Conservation (phyloP, 2,329 filamentous ascomycete species). For the Metarhizium guizhouense region DNA sequence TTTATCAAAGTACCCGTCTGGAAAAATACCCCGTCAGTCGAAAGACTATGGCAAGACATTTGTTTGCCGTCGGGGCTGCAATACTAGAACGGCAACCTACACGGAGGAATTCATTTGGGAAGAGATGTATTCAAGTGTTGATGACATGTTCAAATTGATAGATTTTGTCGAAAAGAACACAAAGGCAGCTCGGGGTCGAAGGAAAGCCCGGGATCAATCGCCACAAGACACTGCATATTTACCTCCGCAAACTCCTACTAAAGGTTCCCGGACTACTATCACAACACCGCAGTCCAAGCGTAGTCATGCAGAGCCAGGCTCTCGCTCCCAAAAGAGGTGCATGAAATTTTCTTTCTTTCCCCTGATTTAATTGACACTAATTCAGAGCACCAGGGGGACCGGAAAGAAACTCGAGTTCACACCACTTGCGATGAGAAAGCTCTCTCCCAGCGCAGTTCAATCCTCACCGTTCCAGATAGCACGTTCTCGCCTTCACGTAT, state of each 20-base stretch:
- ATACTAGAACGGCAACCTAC: conserved; percentile 80
- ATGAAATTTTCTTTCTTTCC: not conserved
- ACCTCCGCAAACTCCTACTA: conserved; percentile 29
- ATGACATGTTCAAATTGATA: conserved; percentile 55
- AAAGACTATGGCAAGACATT: conserved; percentile 79
- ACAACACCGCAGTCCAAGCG: conserved; percentile 22
- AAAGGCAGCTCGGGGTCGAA: conserved; percentile 46
- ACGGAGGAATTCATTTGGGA: conserved; percentile 92
- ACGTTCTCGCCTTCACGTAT: conserved; percentile 82
- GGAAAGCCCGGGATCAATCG: conserved; percentile 21
- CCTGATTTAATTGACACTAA: conserved; percentile 24
- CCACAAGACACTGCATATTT: conserved; percentile 22
- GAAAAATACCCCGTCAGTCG: conserved; percentile 63
- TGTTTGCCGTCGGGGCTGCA: conserved; percentile 81
- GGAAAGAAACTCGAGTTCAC: conserved; percentile 85
- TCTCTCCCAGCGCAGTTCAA: conserved; percentile 66
- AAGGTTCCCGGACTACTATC: conserved; percentile 19
- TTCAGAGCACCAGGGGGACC: conserved; percentile 34
- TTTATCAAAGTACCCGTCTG: conserved; percentile 59
- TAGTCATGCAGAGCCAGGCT: conserved; percentile 21
- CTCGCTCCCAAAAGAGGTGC: conserved; percentile 22
- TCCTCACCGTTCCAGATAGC: conserved; percentile 88
- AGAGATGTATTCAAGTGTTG: conserved; percentile 61
- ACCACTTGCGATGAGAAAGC: conserved; percentile 76
- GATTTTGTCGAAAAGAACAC: conserved; percentile 63